Percentiles rank a stretch among this genome's conserved stretches.
These are phyloP conservation scores for Diplodia sapinea DNA, from an alignment of 2,329 filamentous ascomycete genomes.

Conservation along the genomic window DNA sequence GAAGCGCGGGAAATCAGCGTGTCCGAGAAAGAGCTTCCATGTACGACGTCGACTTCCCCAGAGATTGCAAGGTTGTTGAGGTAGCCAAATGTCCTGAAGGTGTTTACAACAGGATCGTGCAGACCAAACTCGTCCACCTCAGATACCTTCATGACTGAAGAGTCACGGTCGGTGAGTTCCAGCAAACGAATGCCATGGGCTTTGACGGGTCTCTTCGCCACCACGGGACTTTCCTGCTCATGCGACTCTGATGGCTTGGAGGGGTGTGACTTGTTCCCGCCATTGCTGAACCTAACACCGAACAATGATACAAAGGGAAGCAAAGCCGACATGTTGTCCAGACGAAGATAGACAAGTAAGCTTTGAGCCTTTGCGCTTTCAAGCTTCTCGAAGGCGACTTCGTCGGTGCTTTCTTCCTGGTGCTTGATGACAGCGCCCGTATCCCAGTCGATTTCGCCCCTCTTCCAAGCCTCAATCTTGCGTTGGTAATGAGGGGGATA, in stretches of 20 bases:
- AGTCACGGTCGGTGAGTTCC: constrained; percentile 88
- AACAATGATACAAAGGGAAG: constrained; percentile 84
- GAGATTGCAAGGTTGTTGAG: constrained; percentile 83
- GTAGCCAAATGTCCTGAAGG: constrained; percentile 85
- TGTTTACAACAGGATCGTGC: constrained; percentile 83
- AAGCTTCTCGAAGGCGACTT: constrained; percentile 57
- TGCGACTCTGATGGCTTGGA: constrained; percentile 28
- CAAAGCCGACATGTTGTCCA: constrained; percentile 82
- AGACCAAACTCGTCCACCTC: constrained; percentile 72
- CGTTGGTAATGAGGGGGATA: constrained; percentile 80
- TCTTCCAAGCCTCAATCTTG: constrained; percentile 75
- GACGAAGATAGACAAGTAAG: constrained; percentile 78
- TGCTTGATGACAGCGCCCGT: constrained; percentile 57
- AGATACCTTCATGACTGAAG: constrained; percentile 92
- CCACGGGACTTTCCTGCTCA: constrained; percentile 27
- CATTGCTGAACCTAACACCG: constrained; percentile 59
- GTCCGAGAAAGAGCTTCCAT: constrained; percentile 78
- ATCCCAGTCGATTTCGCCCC: constrained; percentile 91
- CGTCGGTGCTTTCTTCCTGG: constrained; percentile 41
- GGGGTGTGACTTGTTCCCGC: constrained; percentile 48
- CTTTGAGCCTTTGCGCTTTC: constrained; percentile 62
- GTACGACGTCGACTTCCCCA: constrained; percentile 79
- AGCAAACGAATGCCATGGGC: constrained; percentile 86
- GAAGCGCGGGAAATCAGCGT: constrained; percentile 70
- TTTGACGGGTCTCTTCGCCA: constrained; percentile 61